A percentile compares a stretch with the other conserved stretches of the same genome.
These are phyloP conservation scores for Exophiala aquamarina DNA, from an alignment of 2,329 filamentous ascomycete species.

Conservation along the genomic window DNA sequence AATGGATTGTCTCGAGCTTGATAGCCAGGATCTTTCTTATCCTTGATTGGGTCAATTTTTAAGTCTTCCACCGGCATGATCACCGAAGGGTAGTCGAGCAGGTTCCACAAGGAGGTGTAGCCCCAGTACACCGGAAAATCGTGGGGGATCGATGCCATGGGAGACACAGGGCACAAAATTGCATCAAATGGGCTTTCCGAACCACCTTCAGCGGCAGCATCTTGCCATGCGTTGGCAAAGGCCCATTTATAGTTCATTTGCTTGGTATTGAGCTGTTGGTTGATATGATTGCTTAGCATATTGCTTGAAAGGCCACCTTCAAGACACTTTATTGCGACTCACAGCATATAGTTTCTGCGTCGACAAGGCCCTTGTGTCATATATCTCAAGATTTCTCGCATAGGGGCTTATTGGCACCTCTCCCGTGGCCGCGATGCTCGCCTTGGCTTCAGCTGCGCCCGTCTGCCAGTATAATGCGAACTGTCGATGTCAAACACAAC, in stretches of 20 bases:
- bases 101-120: slow-evolving; percentile 68
- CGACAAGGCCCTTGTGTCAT: slow-evolving; percentile 43
- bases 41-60: slow-evolving; percentile 41
- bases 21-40: slow-evolving; percentile 32
- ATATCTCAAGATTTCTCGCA: slow-evolving; percentile 53
- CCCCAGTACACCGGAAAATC: slow-evolving; percentile 60
- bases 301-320: background rate
- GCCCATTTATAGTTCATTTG: slow-evolving; percentile 46
- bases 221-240: slow-evolving; percentile 48
- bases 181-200: slow-evolving; percentile 33
- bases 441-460: slow-evolving; percentile 55
- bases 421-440: slow-evolving; percentile 52
- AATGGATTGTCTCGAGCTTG: slow-evolving; percentile 27
- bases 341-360: slow-evolving; percentile 36
- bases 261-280: slow-evolving; percentile 25
- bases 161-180: slow-evolving; percentile 17
- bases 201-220: slow-evolving; percentile 31
- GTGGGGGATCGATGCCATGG: slow-evolving; percentile 42
- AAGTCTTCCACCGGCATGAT: slow-evolving; percentile 57
- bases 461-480: slow-evolving; percentile 62
- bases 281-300: background rate
- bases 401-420: slow-evolving; percentile 47
- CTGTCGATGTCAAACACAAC: slow-evolving; percentile 48
- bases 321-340: background rate
- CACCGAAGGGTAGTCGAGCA: slow-evolving; percentile 65